A percentile compares a stretch with the other conserved stretches of the same genome.
Evolutionary conservation across 768 basidiomycete genomes (phyloP).

Genomic region (Tricholoma furcatifolium): DNA sequence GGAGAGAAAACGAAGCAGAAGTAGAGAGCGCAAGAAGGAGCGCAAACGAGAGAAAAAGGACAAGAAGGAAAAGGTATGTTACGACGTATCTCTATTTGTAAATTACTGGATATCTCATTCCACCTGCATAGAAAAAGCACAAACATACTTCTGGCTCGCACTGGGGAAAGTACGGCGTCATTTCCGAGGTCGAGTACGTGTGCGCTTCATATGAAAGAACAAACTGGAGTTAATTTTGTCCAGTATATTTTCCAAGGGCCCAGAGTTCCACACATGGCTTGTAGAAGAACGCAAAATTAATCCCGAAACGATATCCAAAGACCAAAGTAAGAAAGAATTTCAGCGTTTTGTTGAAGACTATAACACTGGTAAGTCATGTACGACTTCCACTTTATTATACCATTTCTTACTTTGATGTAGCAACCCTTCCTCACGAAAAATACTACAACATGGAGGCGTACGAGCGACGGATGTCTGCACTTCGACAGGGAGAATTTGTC

Average conservation of each 20-base stretch:
- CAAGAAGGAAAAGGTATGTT: slow-evolving; percentile 46
- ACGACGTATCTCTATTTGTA: background rate
- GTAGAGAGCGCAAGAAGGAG: slow-evolving; percentile 33
- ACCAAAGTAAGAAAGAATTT: slow-evolving; percentile 86
- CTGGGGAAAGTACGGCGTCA: slow-evolving; percentile 92
- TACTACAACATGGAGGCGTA: slow-evolving; percentile 91
- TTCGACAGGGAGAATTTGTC: slow-evolving; percentile 81
- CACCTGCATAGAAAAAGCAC: slow-evolving; percentile 49
- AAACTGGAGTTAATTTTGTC: background rate
- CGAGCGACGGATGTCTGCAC: slow-evolving; percentile 78
- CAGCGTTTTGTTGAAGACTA: slow-evolving; percentile 79
- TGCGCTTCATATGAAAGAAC: background rate
- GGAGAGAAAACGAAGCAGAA: slow-evolving; percentile 46
- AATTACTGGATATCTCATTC: background rate
- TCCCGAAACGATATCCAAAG: slow-evolving; percentile 84
- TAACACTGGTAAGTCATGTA: slow-evolving; percentile 62
- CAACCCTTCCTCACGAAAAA: slow-evolving; percentile 92
- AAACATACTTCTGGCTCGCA: slow-evolving; percentile 54
- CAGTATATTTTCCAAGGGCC: slow-evolving; percentile 79
- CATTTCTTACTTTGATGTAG: slow-evolving; percentile 33
- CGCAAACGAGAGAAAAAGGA: slow-evolving; percentile 55
- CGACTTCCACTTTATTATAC: background rate
- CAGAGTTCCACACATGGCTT: slow-evolving; percentile 91
- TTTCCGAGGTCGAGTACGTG: slow-evolving; percentile 80
- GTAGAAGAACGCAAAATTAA: slow-evolving; percentile 91